Percentiles rank a stretch among this genome's conserved stretches.
phyloP scores from a whole-genome alignment of 2,329 filamentous ascomycete species.

The Alternaria viburni region DNA sequence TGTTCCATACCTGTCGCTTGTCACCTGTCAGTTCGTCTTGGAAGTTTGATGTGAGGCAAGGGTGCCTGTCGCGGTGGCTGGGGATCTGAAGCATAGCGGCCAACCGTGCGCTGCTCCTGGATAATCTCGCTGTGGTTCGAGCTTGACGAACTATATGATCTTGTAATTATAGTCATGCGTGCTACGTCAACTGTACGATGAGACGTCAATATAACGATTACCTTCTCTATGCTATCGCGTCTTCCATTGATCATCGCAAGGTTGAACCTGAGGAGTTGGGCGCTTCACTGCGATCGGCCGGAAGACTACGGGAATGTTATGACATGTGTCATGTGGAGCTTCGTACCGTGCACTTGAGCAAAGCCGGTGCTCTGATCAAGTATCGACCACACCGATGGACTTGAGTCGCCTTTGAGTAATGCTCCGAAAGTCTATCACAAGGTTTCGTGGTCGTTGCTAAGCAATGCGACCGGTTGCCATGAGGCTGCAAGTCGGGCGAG shows the following conservation, averaged over 20 bases:
- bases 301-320: not conserved
- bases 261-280: not conserved
- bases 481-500: not conserved
- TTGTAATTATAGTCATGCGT: conserved; percentile 32
- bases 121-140: conserved; percentile 18
- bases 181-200: conserved; percentile 10
- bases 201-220: conserved; percentile 24
- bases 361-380: conserved; percentile 3
- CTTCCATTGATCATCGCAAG: not conserved
- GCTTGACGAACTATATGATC: conserved; percentile 20
- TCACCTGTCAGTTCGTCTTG: conserved; percentile 4
- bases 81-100: conserved; percentile 8
- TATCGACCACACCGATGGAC: not conserved
- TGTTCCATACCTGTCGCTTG: conserved; percentile 2
- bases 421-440: not conserved
- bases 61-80: conserved; percentile 4
- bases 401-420: conserved; percentile 1
- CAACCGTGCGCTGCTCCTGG: conserved; percentile 11
- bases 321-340: not conserved
- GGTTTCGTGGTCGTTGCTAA: not conserved
- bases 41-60: conserved; percentile 6
- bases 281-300: not conserved
- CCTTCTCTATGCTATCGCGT: conserved; percentile 14
- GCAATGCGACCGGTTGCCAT: not conserved
- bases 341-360: not conserved